A percentile compares a stretch with the other conserved stretches of the same genome.
phyloP scores from a whole-genome alignment of 352 stramenopile genomes.

The Pythium grandisporangium region DNA sequence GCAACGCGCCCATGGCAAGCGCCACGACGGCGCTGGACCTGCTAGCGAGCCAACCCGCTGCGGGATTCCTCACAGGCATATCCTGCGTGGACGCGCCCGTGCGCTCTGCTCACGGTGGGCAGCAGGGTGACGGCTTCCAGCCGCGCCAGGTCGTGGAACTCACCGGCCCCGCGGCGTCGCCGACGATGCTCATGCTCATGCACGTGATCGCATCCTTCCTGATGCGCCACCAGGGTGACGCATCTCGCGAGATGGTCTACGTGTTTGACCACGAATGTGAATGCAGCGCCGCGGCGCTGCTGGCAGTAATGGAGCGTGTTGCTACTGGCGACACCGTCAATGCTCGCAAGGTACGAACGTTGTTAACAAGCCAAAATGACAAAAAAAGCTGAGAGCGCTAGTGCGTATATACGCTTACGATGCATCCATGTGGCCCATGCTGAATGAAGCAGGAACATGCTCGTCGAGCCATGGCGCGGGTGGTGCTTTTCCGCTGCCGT shows the following conservation, averaged over 20 bases:
- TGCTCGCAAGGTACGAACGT: slow-evolving; percentile 4
- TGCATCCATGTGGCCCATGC: no score
- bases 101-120: no score
- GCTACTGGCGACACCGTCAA: not conserved
- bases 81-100: slow-evolving; percentile 41
- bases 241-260: slow-evolving; percentile 22
- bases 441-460: slow-evolving; percentile 6
- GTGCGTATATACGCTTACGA: no score
- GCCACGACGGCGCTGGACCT: slow-evolving; percentile 69
- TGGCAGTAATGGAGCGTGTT: no score
- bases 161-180: slow-evolving; percentile 24
- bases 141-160: slow-evolving; percentile 59
- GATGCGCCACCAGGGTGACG: slow-evolving; percentile 5
- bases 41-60: slow-evolving; percentile 40
- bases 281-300: slow-evolving; percentile 14
- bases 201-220: slow-evolving; percentile 52
- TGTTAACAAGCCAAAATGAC: no score
- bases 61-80: slow-evolving; percentile 45
- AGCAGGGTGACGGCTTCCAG: slow-evolving; percentile 27
- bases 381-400: no score
- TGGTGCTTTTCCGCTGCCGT: slow-evolving; percentile 35
- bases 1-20: no score
- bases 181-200: slow-evolving; percentile 35
- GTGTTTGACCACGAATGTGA: slow-evolving; percentile 64
- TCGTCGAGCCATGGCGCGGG: slow-evolving; percentile 15